Evolutionary conservation across 306 rosid species (phyloP), one percentile per base, ranked within the genome.

Genomic region (barrel medic (Medicago truncatula)): DNA sequence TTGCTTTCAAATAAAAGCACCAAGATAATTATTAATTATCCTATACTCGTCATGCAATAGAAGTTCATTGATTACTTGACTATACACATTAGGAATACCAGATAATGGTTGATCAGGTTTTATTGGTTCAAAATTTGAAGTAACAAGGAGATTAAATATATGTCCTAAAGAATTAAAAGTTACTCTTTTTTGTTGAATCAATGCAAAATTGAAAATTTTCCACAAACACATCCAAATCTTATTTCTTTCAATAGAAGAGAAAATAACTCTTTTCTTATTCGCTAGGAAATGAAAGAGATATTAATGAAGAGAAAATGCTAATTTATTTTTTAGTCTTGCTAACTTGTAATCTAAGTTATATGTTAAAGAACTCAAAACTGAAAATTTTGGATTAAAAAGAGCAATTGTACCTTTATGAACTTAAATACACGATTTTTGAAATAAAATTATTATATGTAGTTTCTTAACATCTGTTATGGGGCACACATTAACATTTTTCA

Each of bases 21-120:
- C 71, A 47, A 63, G 69, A 61, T 64, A 80, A 44, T 11, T 21
- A 17, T 70, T 16, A 70, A 71, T 47, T n/a, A 62, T 78, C 23
- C 60, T 44, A 18, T 36, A 9, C 50, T 49, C 25, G 47, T 54
- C 49, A 8, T 46, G 44, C 50, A 59, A 15, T 21, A 52, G 43
- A 63, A 23, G 31, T 28, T 76, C 72, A 72, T 76, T 70, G 43
- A 61, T 78, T 53, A 61, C 47, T 49, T 62, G 8, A 43, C 28
- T 38, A 71, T 16, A 54, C 61, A 70, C 23, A 57, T 43, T 12
- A 63, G 63, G 1, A 21, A 21, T 21, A 21, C 44, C 50, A 9
- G 69, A 67, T 41, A 59, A 46, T 61, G 34, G 21, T 31, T 59
- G 4, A 73, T 58, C 49, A 66, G 40, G 69, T 71, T 43, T 63